These are phyloP conservation scores for Microthlaspi erraticum DNA, from an alignment of 345 rosid species.

Conservation along the genomic window DNA sequence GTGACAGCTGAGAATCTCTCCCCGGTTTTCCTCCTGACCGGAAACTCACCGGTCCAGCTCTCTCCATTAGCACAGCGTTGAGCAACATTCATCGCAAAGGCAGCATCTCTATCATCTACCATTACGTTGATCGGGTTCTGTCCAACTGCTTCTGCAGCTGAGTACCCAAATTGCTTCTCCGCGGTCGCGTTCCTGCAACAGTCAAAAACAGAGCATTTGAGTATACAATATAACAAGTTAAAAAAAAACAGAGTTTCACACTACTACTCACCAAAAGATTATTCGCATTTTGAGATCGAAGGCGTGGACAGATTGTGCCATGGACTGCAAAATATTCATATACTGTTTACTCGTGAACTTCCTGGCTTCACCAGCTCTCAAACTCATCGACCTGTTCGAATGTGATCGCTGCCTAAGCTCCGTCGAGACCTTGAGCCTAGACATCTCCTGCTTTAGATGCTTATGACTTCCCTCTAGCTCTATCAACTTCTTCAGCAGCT, in stretches of 20 bases:
- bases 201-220: too few species aligned
- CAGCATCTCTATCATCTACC: constrained; percentile 63
- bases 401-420: constrained; percentile 62
- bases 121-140: constrained; percentile 70
- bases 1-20: constrained; percentile 64
- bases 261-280: constrained; percentile 72
- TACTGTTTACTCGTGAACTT: constrained; percentile 72
- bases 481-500: constrained; percentile 73
- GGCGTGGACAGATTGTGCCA: constrained; percentile 95
- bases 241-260: too few species aligned
- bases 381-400: constrained; percentile 50
- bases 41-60: constrained; percentile 93
- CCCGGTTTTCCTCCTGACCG: constrained; percentile 75
- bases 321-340: constrained; percentile 85
- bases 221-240: too few species aligned
- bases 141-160: constrained; percentile 81
- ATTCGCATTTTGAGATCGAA: constrained; percentile 63
- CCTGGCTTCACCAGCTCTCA: constrained; percentile 45
- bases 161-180: constrained; percentile 79
- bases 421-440: constrained; percentile 56
- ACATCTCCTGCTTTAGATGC: constrained; percentile 71
- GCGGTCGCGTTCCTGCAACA: too few species aligned
- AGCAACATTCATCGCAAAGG: constrained; percentile 57
- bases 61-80: constrained; percentile 65
- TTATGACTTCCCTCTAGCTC: constrained; percentile 80